Evolutionary conservation across 768 basidiomycete species (phyloP).

Genomic region (Termitomyces heimii): DNA sequence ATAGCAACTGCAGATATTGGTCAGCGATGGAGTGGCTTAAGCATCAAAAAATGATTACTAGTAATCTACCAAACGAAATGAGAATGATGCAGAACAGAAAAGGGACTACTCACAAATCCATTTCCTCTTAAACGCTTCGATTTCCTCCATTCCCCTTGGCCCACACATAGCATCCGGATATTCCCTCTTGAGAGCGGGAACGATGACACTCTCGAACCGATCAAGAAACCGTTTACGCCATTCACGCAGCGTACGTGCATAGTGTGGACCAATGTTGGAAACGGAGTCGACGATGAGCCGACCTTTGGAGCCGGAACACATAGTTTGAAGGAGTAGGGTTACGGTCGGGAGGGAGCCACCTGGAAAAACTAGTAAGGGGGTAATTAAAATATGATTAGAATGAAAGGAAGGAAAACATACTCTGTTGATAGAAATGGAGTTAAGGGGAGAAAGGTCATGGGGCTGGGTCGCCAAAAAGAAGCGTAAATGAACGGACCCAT

Average conservation of each 20-base stretch:
- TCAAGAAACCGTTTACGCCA: constrained; percentile 61
- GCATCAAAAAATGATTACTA: not conserved
- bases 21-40: no score
- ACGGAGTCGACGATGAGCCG: constrained; percentile 59
- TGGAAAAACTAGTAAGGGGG: constrained; percentile 23
- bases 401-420: not conserved
- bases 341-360: constrained; percentile 66
- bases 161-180: not conserved
- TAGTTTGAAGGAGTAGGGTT: constrained; percentile 46
- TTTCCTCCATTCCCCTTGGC: not conserved
- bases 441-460: not conserved
- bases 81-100: not conserved
- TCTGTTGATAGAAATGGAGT: not conserved
- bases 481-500: not conserved
- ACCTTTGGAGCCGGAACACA: constrained; percentile 44
- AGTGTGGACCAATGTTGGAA: constrained; percentile 70
- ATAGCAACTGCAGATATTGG: not conserved
- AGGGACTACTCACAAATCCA: not conserved
- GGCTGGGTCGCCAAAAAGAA: not conserved
- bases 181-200: constrained; percentile 38
- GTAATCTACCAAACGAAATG: not conserved
- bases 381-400: not conserved
- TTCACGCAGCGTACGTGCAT: constrained; percentile 75
- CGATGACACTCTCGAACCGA: constrained; percentile 52
- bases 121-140: not conserved